Base-by-base conservation (phyloP, 768 basidiomycete genomes). In the Hygrophorus russula region DNA sequence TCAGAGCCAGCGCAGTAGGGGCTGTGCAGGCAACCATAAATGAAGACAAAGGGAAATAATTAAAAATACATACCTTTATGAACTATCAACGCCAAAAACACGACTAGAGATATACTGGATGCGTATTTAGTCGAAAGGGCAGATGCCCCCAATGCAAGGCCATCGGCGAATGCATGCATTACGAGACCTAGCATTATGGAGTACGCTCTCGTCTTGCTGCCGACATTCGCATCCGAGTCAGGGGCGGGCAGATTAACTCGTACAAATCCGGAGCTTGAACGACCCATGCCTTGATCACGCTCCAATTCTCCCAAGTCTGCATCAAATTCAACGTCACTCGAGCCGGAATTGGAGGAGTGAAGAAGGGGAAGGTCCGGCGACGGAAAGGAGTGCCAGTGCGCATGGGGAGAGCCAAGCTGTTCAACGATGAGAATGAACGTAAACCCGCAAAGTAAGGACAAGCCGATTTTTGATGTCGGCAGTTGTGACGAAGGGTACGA, bases 141-240 rank as follows among this genome's bases (percentile, higher is more conserved):
- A 2, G 85, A 82, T 14, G 91, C 83, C 17, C 94, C 96, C 31
- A 98, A 66, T 2, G 89, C 90, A 45, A 96, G 78, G 3, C 96
- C 93, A 59, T 99, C 96, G 0, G 91, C 86, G 38, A 92, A 69
- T 1, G 80, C 86, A 56, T 99, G 94, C 18, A 91, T 74, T 18
- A 89, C 71, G 36, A 98, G 66, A 1, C 93, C 96, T 7, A 97
- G 61, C 0, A 91, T 88, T 30, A 93, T 70, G 30, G 91, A 71
- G 40, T 81, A 75, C 7, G 80, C 80, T 12, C 64, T 64, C 29
- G 56, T 53, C 27, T 60, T 58, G 51, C 56, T 60, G 19, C 58
- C 53, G 5, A 48, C 44, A 20, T 42, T 39, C 33, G 46, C 51
- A 9, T 56, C 52, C 19, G 41, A 46, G 35, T 46, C 42, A 34